Base-by-base conservation (phyloP, 2,329 filamentous ascomycete species). In the Coleophoma crateriformis region DNA sequence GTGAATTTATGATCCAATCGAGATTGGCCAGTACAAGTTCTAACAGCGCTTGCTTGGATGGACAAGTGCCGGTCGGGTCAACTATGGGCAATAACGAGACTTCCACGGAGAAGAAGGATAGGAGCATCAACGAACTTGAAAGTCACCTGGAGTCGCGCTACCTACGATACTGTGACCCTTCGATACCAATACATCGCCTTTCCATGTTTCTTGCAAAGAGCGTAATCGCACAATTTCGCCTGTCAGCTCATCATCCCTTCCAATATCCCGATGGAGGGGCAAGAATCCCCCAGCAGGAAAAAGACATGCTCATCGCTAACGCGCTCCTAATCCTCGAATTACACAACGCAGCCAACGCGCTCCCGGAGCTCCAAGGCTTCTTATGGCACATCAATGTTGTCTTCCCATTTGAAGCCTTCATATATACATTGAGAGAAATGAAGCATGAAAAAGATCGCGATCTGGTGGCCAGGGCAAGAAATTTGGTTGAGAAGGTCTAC, bases 91-190 rank as follows among this genome's bases (percentile, higher is more conserved):
- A 48, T 37, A 12, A 52, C 14, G 14, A 52, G 10, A 10, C 38
- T 19, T 10, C 19, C 13, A 27, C 32, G 22, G 19, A 52, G 27
- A 14, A 41, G 4, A 13, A 45, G 33, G 33, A 45, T 35, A 11
- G 43, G 13, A 12, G 33, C 33, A 19, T 52, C 47, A 11, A 52
- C 15, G 6, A 45, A 5, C 35, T 47, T 33, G 22, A 55, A 32
- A 20, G 45, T 48, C 14, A 51, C 46, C 12, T 49, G 19, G 48
- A 56, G 53, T 20, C 33, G 11, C 35, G 37, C n/a, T 47, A 33
- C 13, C 46, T 38, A 5, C 11, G 46, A 15, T 33, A 40, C n/a
- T 33, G 35, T n/a, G 46, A 47, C 15, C 37, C 46, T 15, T 47
- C 46, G 4, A 41, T 47, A 15, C 33, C 46, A 13, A 33, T 47